Percentiles rank a stretch among this genome's conserved stretches.
Conservation (phyloP, 306 rosid species). For the Alnus rubra region DNA sequence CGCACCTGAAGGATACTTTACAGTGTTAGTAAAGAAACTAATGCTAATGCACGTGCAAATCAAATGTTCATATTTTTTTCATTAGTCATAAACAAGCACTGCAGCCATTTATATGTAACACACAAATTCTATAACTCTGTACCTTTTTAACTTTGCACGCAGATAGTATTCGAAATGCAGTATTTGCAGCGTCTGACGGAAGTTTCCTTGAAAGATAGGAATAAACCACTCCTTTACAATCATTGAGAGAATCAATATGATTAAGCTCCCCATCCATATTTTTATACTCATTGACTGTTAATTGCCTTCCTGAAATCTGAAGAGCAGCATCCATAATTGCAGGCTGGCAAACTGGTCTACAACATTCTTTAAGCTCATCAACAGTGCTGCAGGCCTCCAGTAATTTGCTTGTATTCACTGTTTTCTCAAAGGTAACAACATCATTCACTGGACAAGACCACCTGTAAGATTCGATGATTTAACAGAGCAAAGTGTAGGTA, state of each 20-base stretch:
- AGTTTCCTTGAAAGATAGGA: conserved; percentile 79
- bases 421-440: conserved; percentile 66
- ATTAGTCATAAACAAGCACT: not conserved
- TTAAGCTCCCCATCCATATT: conserved; percentile 50
- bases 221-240: conserved; percentile 93
- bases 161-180: conserved; percentile 80
- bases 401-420: conserved; percentile 73
- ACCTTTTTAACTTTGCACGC: conserved; percentile 99
- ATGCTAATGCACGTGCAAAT: not conserved
- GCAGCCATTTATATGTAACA: not conserved
- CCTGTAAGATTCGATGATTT: conserved; percentile 84
- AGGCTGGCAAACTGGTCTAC: conserved; percentile 91
- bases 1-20: not conserved
- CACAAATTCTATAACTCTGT: not conserved
- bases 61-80: not conserved
- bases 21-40: not conserved
- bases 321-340: conserved; percentile 93
- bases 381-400: conserved; percentile 85
- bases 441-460: conserved; percentile 88
- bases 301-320: conserved; percentile 70
- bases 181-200: conserved; percentile 59
- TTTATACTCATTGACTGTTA: conserved; percentile 50
- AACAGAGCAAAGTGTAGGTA: conserved; percentile 73
- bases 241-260: conserved; percentile 68
- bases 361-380: conserved; percentile 97